phyloP scores from a whole-genome alignment of 345 rosid species.

The Populus davidiana region DNA sequence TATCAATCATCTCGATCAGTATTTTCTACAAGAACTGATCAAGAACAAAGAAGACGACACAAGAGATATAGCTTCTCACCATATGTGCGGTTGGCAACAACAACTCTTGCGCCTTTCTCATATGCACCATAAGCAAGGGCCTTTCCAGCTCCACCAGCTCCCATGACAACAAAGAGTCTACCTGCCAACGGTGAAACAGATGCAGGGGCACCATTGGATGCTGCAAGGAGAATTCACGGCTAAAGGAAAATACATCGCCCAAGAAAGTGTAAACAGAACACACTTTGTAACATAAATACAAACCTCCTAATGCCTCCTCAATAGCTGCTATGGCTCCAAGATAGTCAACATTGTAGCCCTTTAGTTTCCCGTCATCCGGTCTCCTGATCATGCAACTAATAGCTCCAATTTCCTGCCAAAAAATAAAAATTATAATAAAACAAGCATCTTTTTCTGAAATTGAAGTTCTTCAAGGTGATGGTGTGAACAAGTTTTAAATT shows the following conservation, averaged over 20 bases:
- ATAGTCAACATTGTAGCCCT: conserved; percentile 56
- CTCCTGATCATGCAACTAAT: conserved; percentile 57
- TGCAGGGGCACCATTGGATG: conserved; percentile 31
- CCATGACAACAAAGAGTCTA: conserved; percentile 54
- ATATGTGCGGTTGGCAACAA: conserved; percentile 52
- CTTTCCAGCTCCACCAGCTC: conserved; percentile 72
- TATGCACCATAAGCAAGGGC: conserved; percentile 63
- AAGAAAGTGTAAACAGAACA: background rate
- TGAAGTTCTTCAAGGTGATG: background rate
- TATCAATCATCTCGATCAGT: background rate
- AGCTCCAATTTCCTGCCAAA: conserved; percentile 50
- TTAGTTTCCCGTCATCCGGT: conserved; percentile 46
- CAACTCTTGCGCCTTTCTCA: conserved; percentile 60
- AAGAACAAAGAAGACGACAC: background rate
- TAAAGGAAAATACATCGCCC: background rate
- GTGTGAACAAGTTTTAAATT: background rate
- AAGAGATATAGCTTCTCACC: conserved; percentile 29
- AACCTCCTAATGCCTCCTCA: conserved; percentile 57
- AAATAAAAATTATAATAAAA: background rate
- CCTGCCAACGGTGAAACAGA: conserved; percentile 56
- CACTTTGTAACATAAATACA: conserved; percentile 1
- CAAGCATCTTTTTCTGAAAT: background rate
- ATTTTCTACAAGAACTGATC: background rate
- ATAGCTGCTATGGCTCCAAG: conserved; percentile 60
- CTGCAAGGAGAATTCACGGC: conserved; percentile 19